phyloP scores from a whole-genome alignment of 2,329 filamentous ascomycete species.

The Colletotrichum sp. region DNA sequence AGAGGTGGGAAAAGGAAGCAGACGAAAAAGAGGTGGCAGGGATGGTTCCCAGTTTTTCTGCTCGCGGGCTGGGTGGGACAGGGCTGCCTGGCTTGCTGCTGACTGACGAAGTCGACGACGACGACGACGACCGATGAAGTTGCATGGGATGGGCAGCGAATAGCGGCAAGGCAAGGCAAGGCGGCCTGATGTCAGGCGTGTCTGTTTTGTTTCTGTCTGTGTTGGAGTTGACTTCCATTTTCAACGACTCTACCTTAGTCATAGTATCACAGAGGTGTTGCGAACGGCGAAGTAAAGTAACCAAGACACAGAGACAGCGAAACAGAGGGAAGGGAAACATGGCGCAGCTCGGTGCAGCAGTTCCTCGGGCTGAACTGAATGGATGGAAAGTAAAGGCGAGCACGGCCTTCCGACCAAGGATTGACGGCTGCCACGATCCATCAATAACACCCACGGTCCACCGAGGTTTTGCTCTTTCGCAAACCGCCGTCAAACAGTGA shows the following conservation, averaged over 20 bases:
- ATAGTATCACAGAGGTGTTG: not conserved
- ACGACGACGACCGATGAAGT: not conserved
- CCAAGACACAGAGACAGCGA: not conserved
- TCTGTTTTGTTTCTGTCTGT: not conserved
- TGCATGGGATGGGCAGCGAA: not conserved
- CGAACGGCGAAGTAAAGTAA: not conserved
- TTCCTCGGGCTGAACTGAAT: not conserved
- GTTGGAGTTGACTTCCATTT: not conserved
- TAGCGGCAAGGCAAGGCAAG: not conserved
- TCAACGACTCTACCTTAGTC: not conserved
- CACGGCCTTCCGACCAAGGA: not conserved
- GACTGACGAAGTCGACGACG: not conserved
- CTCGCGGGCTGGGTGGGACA: not conserved
- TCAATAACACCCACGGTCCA: not conserved
- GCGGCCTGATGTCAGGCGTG: not conserved
- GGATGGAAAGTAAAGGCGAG: not conserved
- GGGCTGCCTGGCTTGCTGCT: not conserved
- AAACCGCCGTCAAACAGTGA: constrained; percentile 13
- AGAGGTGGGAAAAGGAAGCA: not conserved
- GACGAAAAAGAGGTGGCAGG: constrained; percentile 4
- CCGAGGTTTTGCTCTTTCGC: not conserved
- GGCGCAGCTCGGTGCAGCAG: not conserved
- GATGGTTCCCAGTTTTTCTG: constrained; percentile 24
- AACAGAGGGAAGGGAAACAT: not conserved
- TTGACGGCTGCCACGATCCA: not conserved